A percentile compares a stretch with the other conserved stretches of the same genome.
These are phyloP conservation scores for Entrophospora sp. DNA, from an alignment of 192 early-diverging fungal species.

Conservation along the genomic window DNA sequence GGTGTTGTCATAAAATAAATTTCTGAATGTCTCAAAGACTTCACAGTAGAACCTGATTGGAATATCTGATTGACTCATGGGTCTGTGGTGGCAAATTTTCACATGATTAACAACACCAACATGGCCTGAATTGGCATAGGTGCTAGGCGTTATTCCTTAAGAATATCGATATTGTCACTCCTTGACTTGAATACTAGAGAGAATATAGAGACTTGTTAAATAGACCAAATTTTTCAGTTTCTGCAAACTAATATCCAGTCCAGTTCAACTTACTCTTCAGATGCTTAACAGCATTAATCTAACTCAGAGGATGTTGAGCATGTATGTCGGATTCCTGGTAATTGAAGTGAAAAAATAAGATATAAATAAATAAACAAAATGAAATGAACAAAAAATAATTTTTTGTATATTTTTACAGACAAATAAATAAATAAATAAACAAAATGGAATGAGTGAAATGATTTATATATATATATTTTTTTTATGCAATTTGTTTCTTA, in stretches of 20 bases:
- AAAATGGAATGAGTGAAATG: background rate
- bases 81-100: too few species aligned
- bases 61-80: background rate
- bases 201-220: background rate
- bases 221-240: background rate
- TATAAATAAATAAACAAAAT: too few species aligned
- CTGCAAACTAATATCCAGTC: background rate
- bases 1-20: too few species aligned
- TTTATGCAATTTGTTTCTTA: background rate
- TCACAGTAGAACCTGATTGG: conserved; percentile 12
- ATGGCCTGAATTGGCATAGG: background rate
- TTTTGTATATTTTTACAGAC: too few species aligned
- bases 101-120: too few species aligned
- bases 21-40: conserved; percentile 10
- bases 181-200: background rate
- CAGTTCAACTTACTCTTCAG: too few species aligned
- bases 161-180: background rate
- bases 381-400: too few species aligned
- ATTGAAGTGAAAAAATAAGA: background rate
- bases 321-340: too few species aligned
- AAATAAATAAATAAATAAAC: background rate
- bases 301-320: background rate
- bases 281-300: background rate
- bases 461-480: background rate
- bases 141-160: background rate